Percentiles rank a stretch among this genome's conserved stretches.
Conservation (phyloP, 345 rosid genomes). For the Durio zibethinus region DNA sequence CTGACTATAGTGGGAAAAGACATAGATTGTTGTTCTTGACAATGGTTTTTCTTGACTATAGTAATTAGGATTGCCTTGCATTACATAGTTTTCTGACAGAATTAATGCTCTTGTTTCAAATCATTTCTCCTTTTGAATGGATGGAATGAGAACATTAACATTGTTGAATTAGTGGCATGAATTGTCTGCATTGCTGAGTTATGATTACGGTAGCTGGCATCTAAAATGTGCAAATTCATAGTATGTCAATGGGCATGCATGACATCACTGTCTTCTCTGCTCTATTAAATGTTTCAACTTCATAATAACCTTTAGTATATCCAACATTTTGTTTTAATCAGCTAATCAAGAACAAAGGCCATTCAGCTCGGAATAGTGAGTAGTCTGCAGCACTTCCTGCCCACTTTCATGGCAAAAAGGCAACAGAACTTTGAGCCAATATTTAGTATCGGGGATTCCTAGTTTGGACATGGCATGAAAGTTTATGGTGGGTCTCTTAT, state of each 20-base stretch:
- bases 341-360: slow-evolving; percentile 48
- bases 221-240: neutral
- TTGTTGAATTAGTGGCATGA: neutral
- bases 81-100: neutral
- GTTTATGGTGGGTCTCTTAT: slow-evolving; percentile 25
- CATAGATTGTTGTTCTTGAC: neutral
- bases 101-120: neutral
- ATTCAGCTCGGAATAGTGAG: slow-evolving; percentile 34
- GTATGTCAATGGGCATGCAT: neutral
- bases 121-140: slow-evolving; percentile 1
- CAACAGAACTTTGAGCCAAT: slow-evolving; percentile 1
- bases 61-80: neutral
- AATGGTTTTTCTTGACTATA: neutral
- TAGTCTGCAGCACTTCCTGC: slow-evolving; percentile 23
- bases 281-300: neutral
- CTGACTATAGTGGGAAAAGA: neutral
- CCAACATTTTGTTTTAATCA: slow-evolving; percentile 34
- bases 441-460: neutral
- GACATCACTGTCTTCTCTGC: neutral
- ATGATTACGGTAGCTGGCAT: neutral
- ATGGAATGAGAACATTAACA: neutral
- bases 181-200: neutral
- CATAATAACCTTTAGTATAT: slow-evolving; percentile 22
- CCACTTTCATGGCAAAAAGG: slow-evolving; percentile 4
- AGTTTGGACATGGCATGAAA: slow-evolving; percentile 14